These are phyloP conservation scores for Silene conica DNA, from an alignment of 148 eudicot species.

Conservation along the genomic window DNA sequence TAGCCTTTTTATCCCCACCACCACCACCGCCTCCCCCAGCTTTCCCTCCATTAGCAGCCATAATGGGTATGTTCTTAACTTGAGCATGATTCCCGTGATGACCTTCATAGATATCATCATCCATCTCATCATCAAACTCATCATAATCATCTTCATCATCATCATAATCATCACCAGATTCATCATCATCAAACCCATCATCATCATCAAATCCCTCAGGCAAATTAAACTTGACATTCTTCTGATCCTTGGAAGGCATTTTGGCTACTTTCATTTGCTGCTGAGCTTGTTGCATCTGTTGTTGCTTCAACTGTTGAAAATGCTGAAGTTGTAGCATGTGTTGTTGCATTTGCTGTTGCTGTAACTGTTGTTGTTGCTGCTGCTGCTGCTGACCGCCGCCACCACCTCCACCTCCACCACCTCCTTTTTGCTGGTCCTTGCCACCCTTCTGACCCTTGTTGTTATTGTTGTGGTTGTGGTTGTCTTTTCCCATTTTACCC, in stretches of 20 bases:
- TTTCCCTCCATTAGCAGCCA: conserved; percentile 26
- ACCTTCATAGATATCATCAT: conserved; percentile 46
- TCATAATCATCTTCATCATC: conserved; percentile 31
- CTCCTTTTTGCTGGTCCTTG: conserved; percentile 12
- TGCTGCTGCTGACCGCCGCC: conserved; percentile 28
- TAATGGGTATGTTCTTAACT: conserved; percentile 16
- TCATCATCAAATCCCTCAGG: conserved; percentile 38
- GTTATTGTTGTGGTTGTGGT: neutral
- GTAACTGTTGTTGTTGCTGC: neutral
- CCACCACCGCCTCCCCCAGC: conserved; percentile 20
- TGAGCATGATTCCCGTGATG: conserved; percentile 30
- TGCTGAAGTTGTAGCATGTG: conserved; percentile 21
- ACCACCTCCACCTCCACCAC: conserved; percentile 22
- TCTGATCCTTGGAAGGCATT: conserved; percentile 46
- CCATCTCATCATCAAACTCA: conserved; percentile 32
- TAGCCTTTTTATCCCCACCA: neutral
- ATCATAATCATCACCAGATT: conserved; percentile 34
- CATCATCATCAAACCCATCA: conserved; percentile 22
- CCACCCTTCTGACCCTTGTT: conserved; percentile 34
- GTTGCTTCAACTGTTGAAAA: conserved; percentile 32
- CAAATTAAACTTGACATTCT: conserved; percentile 59
- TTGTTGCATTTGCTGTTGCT: neutral
- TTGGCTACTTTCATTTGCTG: conserved; percentile 41
- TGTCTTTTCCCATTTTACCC: conserved; percentile 35
- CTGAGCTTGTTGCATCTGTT: conserved; percentile 22